Evolutionary conservation across 192 early-diverging fungal genomes (phyloP), one percentile per base, ranked within the genome.

Genomic region (Powellomyces hirtus): DNA sequence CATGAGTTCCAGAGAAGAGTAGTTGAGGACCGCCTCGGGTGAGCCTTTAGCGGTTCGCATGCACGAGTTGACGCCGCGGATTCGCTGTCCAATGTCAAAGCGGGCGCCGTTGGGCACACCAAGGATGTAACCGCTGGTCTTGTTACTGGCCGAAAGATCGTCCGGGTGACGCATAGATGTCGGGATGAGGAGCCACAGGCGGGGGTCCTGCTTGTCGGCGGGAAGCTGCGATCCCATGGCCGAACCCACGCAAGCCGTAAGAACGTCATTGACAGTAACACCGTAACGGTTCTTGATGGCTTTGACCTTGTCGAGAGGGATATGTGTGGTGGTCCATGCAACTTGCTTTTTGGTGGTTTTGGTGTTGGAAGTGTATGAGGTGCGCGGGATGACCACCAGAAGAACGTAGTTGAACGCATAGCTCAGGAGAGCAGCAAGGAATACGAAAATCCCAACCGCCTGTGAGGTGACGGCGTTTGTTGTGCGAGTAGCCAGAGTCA

Each of bases 191-290:
- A 76, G 34, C 74, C 74, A 76, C 20, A 76, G 38, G 34, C 36
- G n/a, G 11, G 35, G 8, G 60, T 72, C 74, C 37, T 62, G 69
- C 34, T 52, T n/a, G 22, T 34, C 73, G 2, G 18, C 24, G 3
- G 27, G 20, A 5, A 73, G 35, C 42, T 68, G 58, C 14, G 38
- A 18, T 7, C 60, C 58, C 16, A 76, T 29, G 7, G 75, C 75
- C 7, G 59, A 64, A 14, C 22, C 63, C 2, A 76, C 35, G 60
- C 59, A 59, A 1, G 64, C 35, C 4, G 66, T 69, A 26, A 76
- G 58, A 14, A 76, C 75, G 38, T 76, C 75, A 62, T 76, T 76
- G 31, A 76, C 75, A 38, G 70, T 68, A 37, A 59, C 56, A 1
- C 38, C 27, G 56, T 62, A 56, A 7, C 20, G 42, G 46, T 74